A percentile compares a stretch with the other conserved stretches of the same genome.
Conservation (phyloP, 2,329 filamentous ascomycete species). For the Clarireedia homoeocarpa region DNA sequence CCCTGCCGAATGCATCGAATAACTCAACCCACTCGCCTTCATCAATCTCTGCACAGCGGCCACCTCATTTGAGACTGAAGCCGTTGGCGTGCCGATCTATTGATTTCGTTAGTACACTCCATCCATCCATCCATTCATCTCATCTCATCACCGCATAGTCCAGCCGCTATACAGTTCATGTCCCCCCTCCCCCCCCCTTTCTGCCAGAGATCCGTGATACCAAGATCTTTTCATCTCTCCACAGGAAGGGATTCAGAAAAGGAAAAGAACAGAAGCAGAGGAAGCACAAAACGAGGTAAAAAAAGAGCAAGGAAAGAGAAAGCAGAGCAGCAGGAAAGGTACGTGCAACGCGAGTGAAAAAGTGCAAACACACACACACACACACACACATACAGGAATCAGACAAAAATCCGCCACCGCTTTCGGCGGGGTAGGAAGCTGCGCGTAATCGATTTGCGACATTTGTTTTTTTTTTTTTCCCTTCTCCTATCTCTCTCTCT, state of each 20-base stretch:
- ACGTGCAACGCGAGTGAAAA: no score
- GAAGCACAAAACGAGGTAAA: background rate
- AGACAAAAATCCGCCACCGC: conserved; percentile 81
- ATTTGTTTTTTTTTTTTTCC: background rate
- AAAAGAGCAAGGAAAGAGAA: background rate
- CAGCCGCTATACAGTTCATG: background rate
- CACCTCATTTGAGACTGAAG: conserved; percentile 74
- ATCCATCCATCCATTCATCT: background rate
- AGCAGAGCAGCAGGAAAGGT: background rate
- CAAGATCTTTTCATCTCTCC: no score
- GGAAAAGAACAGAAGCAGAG: background rate
- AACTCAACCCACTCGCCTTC: conserved; percentile 70
- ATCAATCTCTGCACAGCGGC: conserved; percentile 83
- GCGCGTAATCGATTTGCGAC: conserved; percentile 15
- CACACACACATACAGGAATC: conserved; percentile 59
- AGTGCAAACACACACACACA: conserved; percentile 36
- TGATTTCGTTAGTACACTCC: no score
- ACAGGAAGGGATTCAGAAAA: no score
- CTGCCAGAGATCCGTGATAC: no score
- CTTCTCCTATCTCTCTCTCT: background rate
- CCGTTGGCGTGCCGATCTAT: conserved; percentile 70
- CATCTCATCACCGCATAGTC: no score
- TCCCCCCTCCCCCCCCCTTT: no score
- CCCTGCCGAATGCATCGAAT: conserved; percentile 87
- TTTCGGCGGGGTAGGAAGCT: conserved; percentile 7